Base-by-base conservation (phyloP, 768 basidiomycete genomes). In the Leccinum variicolor region DNA sequence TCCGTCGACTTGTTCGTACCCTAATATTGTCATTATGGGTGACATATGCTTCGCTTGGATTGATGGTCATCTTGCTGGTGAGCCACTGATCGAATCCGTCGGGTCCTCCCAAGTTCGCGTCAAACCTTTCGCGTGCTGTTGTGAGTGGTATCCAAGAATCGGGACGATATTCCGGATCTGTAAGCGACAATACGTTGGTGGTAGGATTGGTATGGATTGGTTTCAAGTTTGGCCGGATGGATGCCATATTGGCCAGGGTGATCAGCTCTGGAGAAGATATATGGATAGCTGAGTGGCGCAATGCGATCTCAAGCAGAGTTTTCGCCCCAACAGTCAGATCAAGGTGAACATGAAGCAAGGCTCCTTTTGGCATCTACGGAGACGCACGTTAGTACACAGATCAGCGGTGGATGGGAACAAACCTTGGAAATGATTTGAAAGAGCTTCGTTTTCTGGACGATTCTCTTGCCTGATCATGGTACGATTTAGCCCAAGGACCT, bases 281-380 rank as follows among this genome's bases (percentile, higher is more conserved):
- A 70, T 90, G 84, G n/a, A 91, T 74, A 8, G 79, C 77, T 3
- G 82, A 77, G 31, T 90, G 75, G 52, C 81, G 69, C 25, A 85
- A 68, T 1, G 86, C 87, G 11, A 85, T 73, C 17, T 76, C 66
- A 14, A 87, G 73, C 6, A 90, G 74, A 23, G 76, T 73, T 19
- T 73, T 65, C 1, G 76, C 78, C 53, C 86, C 81, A 23, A 89
- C 85, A 0, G 83, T 87, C 19, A 87, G 85, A 64, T 89, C 88
- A n/a, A 92, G 74, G 66, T 92, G 90, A 0, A 78, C 82, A 62
- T 92, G 89, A 14, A 92, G 74, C 4, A 92, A 76, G 1, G 80
- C 87, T 41, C 90, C 90, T 71, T 91, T 92, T 2, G 90, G 90
- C 87, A 92, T 89, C 86, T 88, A 56, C 23, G 3, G 34, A 39